Evolutionary conservation across 192 early-diverging fungal species (phyloP), one percentile per base, ranked within the genome.

Genomic region (Podila clonocystis): DNA sequence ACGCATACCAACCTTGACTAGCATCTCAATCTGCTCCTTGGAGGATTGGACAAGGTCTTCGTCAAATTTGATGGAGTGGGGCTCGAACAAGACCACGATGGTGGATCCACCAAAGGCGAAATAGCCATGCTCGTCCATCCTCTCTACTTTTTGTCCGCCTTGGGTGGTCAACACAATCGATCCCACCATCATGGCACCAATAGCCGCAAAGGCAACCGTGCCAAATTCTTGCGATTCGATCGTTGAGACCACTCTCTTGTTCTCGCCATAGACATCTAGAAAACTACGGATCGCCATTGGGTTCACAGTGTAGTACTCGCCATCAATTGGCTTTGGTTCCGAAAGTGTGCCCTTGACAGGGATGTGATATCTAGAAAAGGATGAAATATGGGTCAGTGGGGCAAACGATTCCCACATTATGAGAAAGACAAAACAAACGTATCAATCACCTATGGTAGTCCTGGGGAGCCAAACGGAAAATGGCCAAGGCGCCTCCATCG

Each of bases 141-240:
- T 71, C 65, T 86, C 78, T 5, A 91, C 84, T 3, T 72, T 26
- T 33, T 76, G 63, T n/a, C 62, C 69, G 17, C 22, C 69, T 36
- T 87, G 34, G 12, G 83, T 85, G 2, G 93, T 94, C 31, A 91
- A 58, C 9, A 90, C 72, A 50, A 94, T 93, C 13, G 91, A 91
- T 15, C 95, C 95, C 4, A 96, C 94, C 91, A 96, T 89, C 93
- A 96, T 94, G 28, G 94, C 93, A 17, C 95, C 95, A 65, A 96
- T 89, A 61, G 85, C 82, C 0, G 92, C 88, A 83, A 87, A 87
- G 0, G 92, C 90, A 4, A 96, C 89, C 11, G 82, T 87, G 9
- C 95, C 95, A 82, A 93, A 93, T 31, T 87, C 84, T 2, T 82
- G 72, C 12, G 89, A 88, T 33, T 92, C 82, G 17, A 96, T 87